Evolutionary conservation across 306 rosid genomes (phyloP).

Genomic region (Mimosa bimucronata): DNA sequence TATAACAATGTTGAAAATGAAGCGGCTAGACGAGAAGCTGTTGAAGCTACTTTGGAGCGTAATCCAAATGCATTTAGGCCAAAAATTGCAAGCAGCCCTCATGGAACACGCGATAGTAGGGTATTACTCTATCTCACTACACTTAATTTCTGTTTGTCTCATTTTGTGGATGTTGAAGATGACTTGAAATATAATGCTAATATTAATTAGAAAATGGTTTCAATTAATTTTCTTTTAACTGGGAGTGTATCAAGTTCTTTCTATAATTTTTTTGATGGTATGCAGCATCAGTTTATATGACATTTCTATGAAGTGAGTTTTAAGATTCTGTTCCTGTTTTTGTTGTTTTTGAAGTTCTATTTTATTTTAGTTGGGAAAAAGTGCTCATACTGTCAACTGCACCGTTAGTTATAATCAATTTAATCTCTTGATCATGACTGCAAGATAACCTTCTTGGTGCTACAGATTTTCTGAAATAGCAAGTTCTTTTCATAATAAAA

Average conservation of each 20-base stretch:
- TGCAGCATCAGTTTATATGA: background rate
- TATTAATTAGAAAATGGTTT: background rate
- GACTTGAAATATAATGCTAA: constrained; percentile 3
- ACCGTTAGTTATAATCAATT: constrained; percentile 10
- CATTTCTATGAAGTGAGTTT: background rate
- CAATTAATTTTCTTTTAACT: background rate
- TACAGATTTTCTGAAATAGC: constrained; percentile 4
- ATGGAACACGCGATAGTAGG: constrained; percentile 77
- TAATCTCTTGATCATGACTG: background rate
- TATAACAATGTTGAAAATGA: constrained; percentile 94
- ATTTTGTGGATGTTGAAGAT: background rate
- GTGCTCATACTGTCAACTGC: constrained; percentile 9
- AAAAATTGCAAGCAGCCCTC: constrained; percentile 98
- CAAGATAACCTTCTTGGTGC: constrained; percentile 14
- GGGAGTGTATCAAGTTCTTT: background rate
- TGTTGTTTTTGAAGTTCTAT: background rate
- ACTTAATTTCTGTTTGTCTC: constrained; percentile 29
- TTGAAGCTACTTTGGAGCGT: constrained; percentile 97
- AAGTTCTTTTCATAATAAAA: constrained; percentile 17
- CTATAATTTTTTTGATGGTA: background rate
- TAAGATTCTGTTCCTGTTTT: background rate
- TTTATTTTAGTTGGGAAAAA: constrained; percentile 21
- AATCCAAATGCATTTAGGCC: constrained; percentile 99
- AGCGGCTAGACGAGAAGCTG: constrained; percentile 96
- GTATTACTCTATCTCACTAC: constrained; percentile 50